Base-by-base conservation (phyloP, 768 basidiomycete genomes). In the Leccinum uliginosum region DNA sequence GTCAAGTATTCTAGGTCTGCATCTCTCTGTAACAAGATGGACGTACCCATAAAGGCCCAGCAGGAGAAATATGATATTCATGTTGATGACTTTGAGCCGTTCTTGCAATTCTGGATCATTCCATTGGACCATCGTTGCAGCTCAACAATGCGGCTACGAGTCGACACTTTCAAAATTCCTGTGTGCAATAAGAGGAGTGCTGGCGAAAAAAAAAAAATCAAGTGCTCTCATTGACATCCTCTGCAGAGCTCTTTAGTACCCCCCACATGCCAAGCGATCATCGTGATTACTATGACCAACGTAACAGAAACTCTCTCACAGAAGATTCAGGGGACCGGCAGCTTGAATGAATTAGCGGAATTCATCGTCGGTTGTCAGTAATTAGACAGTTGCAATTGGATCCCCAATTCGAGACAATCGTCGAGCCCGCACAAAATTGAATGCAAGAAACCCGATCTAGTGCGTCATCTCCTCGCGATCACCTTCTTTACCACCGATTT, bases 31-130 rank as follows among this genome's bases (percentile, higher is more conserved):
- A 10, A 34, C 27, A 27, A 6, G 15, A 17, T 23, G 26, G 51
- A 57, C 60, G 6, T 55, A 71, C 71, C 60, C 68, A 44, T 62
- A 70, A 24, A 72, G 32, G 12, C 69, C 69, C 3, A 68, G 43
- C 4, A 63, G 9, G 32, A 72, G 29, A 40, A 59, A 64, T 21
- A 35, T 34, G 9, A 67, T 24, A 21, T 71, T 51, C 51, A 17
- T 51, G 4, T 57, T 2, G 6, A 55, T 15, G 2, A n/a, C 4
- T 0, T 0, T 4, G 11, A 70, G 46, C 9, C 23, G 43, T 14
- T 23, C 19, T 21, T 47, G 7, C 38, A 65, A 11, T 17, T 21
- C 26, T 40, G 62, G 62, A 21, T 43, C 50, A 11, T 51, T 3
- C 70, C 68, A 70, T 8, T 62, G 17, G 24, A 65, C 59, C 69